Base-by-base conservation (phyloP, 2,329 filamentous ascomycete species). In the Venturia asperata region DNA sequence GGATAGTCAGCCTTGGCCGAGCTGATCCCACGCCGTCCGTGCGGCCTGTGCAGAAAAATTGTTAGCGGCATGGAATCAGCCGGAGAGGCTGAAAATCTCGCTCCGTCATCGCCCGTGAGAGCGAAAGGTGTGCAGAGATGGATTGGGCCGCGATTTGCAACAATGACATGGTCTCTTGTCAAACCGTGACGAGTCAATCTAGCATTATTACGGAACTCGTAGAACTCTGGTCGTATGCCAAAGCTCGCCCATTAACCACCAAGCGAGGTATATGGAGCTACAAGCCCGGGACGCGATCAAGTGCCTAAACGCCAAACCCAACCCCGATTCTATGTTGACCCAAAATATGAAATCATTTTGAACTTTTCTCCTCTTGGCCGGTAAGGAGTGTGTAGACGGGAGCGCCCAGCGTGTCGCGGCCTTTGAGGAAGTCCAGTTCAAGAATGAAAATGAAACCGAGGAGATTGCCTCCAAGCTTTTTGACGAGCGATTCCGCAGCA, bases 381-480 rank as follows among this genome's bases (percentile, higher is more conserved):
- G 82, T 87, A 68, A 99, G 84, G 45, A 99, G 85, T 55, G 93
- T 96, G 75, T 89, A 85, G 63, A 92, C 88, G 13, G 92, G 91
- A 65, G 87, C 88, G 70, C 88, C 86, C 70, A 99, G 88, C 83
- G 96, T 94, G 68, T 92, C 88, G 71, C 91, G 87, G 70, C 94
- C 94, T 75, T 96, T 91, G 70, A 99, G 86, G 78, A 94, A 93
- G 71, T 92, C 88, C 69, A 99, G 88, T 78, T 97, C 93, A 75
- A 97, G 89, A 72, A 99, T 90, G 82, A 99, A 99, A 68, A 97
- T 81, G 79, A 90, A 97, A 71, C 91, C 93, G 66, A 96, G 78
- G 60, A 97, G 82, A n/a, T 85, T 82, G 69, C 92, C 94, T 70
- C 92, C 91, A 69, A 95, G 85, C 78, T 95, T 87, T 76, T 87